Base-by-base conservation (phyloP, 2,329 filamentous ascomycete genomes). In the Penicillium sp. region DNA sequence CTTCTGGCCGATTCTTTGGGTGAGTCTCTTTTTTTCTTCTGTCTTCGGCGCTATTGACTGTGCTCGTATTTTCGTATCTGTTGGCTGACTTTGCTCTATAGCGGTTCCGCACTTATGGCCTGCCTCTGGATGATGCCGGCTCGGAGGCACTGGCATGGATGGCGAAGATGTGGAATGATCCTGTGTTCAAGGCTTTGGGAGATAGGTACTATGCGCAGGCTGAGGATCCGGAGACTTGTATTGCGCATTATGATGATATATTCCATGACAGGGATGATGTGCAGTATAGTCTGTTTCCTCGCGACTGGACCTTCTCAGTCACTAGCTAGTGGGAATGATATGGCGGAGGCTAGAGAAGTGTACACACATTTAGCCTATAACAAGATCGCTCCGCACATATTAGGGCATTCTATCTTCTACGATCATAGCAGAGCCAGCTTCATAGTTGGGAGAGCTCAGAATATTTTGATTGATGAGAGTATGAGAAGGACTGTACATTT, bases 1-100 rank as follows among this genome's bases (percentile, higher is more conserved):
- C 44, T 74, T 68, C 49, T 74, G 71, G 72, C 71, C 70, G 2
- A 61, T 73, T 36, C 63, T 74, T 53, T 73, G 70, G 71, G 71
- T 74, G 56, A 7, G 19, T 42, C 36, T 38, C 44, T 19, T 51
- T 34, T 3, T 19, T 32, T 45, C 44, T n/a, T 9, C 7, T 11
- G 29, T 11, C 11, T 30, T 30, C 2, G 29, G 11, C 27, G 27
- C 29, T 30, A 11, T 30, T 30, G 29, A 9, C 7, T 8, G 29
- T 8, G 7, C 2, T 30, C 8, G 29, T 9, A 13, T 11, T 10
- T 14, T 34, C 10, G 32, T 10, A 14, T 11, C 8, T 14, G 2
- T 16, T 34, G 41, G 26, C 18, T 18, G 11, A 23, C 13, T 39
- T 7, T 19, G 2, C 4, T 34, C 7, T 43, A 72, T 43, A 72